Evolutionary conservation across 2,329 filamentous ascomycete genomes (phyloP).

Genomic region (Fusarium sp.): DNA sequence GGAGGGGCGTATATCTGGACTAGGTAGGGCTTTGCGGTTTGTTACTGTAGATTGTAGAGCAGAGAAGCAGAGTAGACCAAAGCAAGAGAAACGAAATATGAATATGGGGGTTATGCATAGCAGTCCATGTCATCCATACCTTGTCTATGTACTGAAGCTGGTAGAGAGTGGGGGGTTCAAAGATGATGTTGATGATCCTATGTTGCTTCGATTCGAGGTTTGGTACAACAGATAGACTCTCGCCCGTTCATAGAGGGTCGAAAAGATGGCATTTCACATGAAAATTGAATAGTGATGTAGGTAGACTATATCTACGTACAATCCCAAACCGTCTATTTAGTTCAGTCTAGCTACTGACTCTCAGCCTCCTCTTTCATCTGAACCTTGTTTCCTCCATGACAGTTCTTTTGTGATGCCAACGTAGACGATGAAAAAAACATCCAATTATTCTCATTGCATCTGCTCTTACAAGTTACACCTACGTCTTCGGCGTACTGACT

Average conservation of each 20-base stretch:
- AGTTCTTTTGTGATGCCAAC: not conserved
- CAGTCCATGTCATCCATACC: not conserved
- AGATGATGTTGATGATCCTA: slow-evolving; percentile 36
- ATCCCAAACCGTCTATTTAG: not conserved
- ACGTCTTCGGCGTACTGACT: slow-evolving; percentile 38
- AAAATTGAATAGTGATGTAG: not conserved
- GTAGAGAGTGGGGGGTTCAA: slow-evolving; percentile 25
- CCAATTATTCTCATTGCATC: not conserved
- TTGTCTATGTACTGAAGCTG: not conserved
- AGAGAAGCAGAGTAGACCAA: not conserved
- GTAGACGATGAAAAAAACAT: not conserved
- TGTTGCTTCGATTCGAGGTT: not conserved
- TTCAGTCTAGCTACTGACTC: not conserved
- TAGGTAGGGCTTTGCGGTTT: slow-evolving; percentile 38
- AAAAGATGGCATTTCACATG: slow-evolving; percentile 34
- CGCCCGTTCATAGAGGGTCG: slow-evolving; percentile 5
- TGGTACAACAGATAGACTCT: slow-evolving; percentile 6
- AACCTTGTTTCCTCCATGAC: not conserved
- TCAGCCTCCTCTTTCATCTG: not conserved
- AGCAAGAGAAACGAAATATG: slow-evolving; percentile 8
- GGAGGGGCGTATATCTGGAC: slow-evolving; percentile 23
- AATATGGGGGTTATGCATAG: slow-evolving; percentile 29
- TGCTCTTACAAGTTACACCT: slow-evolving; percentile 14
- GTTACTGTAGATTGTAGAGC: not conserved
- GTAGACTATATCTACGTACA: not conserved